Evolutionary conservation across 345 rosid species (phyloP).

Genomic region (Sonneratia alba): DNA sequence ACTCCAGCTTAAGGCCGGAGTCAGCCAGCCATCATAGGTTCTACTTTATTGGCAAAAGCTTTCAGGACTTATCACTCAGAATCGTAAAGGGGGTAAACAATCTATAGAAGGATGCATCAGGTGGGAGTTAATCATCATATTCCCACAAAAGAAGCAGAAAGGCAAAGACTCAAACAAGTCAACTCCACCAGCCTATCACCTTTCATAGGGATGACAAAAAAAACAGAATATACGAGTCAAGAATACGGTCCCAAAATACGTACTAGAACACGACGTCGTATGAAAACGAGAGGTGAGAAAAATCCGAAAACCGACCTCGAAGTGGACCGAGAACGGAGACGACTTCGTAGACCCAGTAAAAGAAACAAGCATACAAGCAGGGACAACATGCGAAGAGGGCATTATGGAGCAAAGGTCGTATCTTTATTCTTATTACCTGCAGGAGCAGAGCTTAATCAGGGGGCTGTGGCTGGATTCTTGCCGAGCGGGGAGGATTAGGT

Average conservation of each 20-base stretch:
- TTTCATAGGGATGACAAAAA: slow-evolving; percentile 30
- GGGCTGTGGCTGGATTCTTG: neutral
- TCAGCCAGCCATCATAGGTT: neutral
- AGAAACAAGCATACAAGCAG: neutral
- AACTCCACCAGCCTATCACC: slow-evolving; percentile 83
- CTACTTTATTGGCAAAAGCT: neutral
- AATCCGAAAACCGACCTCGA: neutral
- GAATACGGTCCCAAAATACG: neutral
- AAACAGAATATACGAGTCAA: neutral
- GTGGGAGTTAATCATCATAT: neutral
- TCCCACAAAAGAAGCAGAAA: neutral
- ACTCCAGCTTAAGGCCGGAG: neutral
- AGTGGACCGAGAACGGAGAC: too few species aligned
- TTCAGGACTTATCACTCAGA: neutral
- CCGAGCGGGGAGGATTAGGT: neutral
- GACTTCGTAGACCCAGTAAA: neutral
- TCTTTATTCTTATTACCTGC: neutral
- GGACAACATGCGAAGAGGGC: neutral
- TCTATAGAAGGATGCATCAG: neutral
- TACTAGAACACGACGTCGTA: slow-evolving; percentile 22
- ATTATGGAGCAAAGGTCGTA: neutral
- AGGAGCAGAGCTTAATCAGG: neutral
- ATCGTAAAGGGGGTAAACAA: neutral
- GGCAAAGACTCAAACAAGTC: slow-evolving; percentile 32
- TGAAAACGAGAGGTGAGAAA: neutral